Percentiles rank a stretch among this genome's conserved stretches.
phyloP scores from a whole-genome alignment of 2,329 filamentous ascomycete genomes.

The Xylaria digitata region DNA sequence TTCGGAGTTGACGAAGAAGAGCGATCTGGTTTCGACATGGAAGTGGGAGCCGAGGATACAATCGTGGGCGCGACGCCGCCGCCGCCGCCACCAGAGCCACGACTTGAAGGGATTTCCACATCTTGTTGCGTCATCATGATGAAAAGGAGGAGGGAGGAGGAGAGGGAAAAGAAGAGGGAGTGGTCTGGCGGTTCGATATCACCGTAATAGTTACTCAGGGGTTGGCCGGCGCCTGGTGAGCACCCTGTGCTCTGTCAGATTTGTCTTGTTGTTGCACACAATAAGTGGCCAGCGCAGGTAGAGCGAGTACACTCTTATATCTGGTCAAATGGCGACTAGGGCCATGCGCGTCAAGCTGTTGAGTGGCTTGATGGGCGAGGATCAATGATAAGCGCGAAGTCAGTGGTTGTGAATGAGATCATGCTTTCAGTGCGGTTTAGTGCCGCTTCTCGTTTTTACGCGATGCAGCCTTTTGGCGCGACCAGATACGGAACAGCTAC shows the following conservation, averaged over 20 bases:
- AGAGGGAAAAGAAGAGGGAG: background rate
- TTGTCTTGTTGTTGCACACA: conserved; percentile 29
- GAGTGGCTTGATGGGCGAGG: conserved; percentile 7
- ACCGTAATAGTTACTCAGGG: conserved; percentile 30
- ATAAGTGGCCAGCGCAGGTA: conserved; percentile 20
- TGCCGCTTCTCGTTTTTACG: conserved; percentile 37
- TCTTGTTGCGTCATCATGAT: conserved; percentile 50
- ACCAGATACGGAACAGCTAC: conserved; percentile 20
- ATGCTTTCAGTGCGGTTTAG: conserved; percentile 20
- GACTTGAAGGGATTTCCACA: conserved; percentile 43
- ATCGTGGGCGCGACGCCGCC: conserved; percentile 38
- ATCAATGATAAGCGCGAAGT: conserved; percentile 1
- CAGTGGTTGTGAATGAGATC: conserved; percentile 8
- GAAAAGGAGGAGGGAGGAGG: background rate
- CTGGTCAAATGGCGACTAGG: conserved; percentile 4
- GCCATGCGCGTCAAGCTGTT: conserved; percentile 16
- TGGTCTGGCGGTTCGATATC: conserved; percentile 38
- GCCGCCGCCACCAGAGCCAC: conserved; percentile 38
- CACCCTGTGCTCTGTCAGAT: conserved; percentile 19
- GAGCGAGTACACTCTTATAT: background rate
- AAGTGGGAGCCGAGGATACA: conserved; percentile 39
- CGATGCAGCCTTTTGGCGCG: conserved; percentile 35
- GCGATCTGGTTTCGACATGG: conserved; percentile 47
- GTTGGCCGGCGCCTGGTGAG: conserved; percentile 25
- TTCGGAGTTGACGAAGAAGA: conserved; percentile 49